These are phyloP conservation scores for Hypoxylon intermedium DNA, from an alignment of 495 filamentous ascomycete species.

Conservation along the genomic window DNA sequence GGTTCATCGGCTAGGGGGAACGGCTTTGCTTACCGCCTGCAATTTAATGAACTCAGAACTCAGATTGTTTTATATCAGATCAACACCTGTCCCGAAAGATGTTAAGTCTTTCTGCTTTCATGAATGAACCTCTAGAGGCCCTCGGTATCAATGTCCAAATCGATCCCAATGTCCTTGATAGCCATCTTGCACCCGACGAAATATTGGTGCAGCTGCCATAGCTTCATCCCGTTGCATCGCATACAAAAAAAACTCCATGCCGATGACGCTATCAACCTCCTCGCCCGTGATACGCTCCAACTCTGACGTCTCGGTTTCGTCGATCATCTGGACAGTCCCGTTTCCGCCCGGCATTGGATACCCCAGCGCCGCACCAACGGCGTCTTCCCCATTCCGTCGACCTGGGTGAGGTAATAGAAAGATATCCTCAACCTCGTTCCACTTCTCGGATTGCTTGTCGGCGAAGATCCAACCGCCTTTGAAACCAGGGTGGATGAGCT, in stretches of 20 bases:
- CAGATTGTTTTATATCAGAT: too few species aligned
- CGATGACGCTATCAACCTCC: background rate
- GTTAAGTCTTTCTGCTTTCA: too few species aligned
- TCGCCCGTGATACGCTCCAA: background rate
- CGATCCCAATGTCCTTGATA: background rate
- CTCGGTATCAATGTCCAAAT: background rate
- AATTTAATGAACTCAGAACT: too few species aligned
- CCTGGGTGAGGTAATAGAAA: background rate
- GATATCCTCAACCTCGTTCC: background rate
- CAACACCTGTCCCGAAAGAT: too few species aligned
- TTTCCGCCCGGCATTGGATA: background rate
- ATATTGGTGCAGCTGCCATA: background rate
- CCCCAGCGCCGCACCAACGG: background rate
- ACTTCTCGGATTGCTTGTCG: background rate
- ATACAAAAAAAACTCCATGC: background rate
- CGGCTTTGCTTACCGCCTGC: too few species aligned
- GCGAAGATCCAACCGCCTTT: background rate
- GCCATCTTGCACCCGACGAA: background rate
- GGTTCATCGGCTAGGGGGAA: slow-evolving; percentile 13
- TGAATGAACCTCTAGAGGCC: background rate
- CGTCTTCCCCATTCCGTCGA: background rate
- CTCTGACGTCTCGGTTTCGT: background rate
- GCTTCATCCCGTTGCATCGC: background rate
- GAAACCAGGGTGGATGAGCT: background rate
- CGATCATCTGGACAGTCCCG: background rate